Evolutionary conservation across 2,329 filamentous ascomycete species (phyloP).

Genomic region (Ophiocordyceps camponoti-rufipedis): DNA sequence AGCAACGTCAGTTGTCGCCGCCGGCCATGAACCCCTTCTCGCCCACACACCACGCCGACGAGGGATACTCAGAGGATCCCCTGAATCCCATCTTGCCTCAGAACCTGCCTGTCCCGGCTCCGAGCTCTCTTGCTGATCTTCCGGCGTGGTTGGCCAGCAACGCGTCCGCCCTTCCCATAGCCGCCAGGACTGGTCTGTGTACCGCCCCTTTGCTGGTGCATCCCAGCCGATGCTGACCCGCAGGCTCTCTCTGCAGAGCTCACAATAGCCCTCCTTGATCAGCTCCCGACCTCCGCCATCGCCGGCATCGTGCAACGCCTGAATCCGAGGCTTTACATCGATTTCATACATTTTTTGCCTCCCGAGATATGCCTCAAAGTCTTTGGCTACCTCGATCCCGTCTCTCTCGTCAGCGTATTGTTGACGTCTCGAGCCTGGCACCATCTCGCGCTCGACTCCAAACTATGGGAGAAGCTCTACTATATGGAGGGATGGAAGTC

Average conservation of each 20-base stretch:
- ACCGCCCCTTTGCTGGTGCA: not conserved
- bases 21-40: constrained; percentile 25
- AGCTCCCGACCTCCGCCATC: constrained; percentile 63
- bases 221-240: not conserved
- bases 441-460: constrained; percentile 59
- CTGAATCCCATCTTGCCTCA: constrained; percentile 23
- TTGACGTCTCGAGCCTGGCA: constrained; percentile 71
- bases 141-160: constrained; percentile 31
- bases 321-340: constrained; percentile 74
- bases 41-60: constrained; percentile 48
- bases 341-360: constrained; percentile 73
- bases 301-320: constrained; percentile 65
- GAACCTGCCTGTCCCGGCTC: constrained; percentile 15
- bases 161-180: constrained; percentile 27
- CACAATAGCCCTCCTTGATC: constrained; percentile 58
- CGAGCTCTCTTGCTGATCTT: constrained; percentile 23
- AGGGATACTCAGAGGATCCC: constrained; percentile 72
- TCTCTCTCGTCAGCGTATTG: constrained; percentile 64
- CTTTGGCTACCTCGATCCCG: constrained; percentile 66
- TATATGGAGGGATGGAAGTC: constrained; percentile 72
- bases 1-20: constrained; percentile 8
- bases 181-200: constrained; percentile 29
- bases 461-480: constrained; percentile 75
- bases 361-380: constrained; percentile 83
- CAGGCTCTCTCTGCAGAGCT: constrained; percentile 37